Evolutionary conservation across 2,329 filamentous ascomycete species (phyloP), one percentile per base, ranked within the genome.

Genomic region (Trichoderma arundinaceum): DNA sequence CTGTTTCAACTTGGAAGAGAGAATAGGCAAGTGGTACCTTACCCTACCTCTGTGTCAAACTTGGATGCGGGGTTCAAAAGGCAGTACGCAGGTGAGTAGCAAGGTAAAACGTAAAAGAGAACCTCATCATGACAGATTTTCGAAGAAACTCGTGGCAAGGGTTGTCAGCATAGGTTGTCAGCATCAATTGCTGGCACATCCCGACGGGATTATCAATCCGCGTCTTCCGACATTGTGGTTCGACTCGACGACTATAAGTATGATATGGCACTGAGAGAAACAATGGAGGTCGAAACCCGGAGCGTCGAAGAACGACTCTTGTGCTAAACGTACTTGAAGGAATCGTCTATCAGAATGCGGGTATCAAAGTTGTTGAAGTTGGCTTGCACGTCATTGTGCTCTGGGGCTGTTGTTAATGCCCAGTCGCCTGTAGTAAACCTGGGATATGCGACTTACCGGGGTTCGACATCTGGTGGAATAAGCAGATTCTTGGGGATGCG

Each of bases 401-500:
- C 44, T 51, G 62, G 35, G 15, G 19, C 44, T 32, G 39, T 28
- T 15, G 63, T 61, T 12, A 57, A 9, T 19, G 57, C 58, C 15
- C 49, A 66, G 43, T 59, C 53, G 17, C 64, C 58, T 13, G 33
- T 32, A 5, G 64, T 62, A 10, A 49, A 62, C 22, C 28, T 63
- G 33, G 64, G 64, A 38, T 63, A 56, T 48, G 46, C 64, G 7
- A 61, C 59, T 28, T 63, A 66, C 52, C 57, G 51, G 44, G 63
- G 63, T 13, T 52, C 56, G 22, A 44, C 69, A 4, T 69, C 71
- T 10, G 56, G 68, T 1, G 46, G 44, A 7, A 71, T 77, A 19
- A 71, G 71, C 22, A 70, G 72, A 9, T 77, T 73, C 19, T 71
- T 77, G 4, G 76, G 75, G 0, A 73, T 77, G 9, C 75, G 74